Conservation (phyloP, 192 early-diverging fungal genomes). For the Entrophospora sp. region DNA sequence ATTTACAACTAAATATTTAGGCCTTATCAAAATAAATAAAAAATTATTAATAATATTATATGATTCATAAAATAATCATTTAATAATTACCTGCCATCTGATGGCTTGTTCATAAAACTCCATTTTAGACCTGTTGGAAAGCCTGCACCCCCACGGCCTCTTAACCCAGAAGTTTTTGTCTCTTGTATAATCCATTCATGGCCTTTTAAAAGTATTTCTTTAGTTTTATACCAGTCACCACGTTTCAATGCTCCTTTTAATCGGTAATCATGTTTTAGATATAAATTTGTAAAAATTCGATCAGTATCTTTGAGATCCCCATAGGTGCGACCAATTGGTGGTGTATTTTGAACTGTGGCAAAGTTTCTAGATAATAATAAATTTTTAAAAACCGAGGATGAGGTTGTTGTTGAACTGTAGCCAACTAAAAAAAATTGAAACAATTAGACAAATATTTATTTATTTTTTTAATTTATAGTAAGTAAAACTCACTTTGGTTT, state of each 20-base stretch:
- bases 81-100: slow-evolving; percentile 53
- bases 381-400: too few relatives aligned
- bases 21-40: slow-evolving; percentile 31
- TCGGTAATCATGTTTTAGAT: slow-evolving; percentile 83
- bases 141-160: slow-evolving; percentile 94
- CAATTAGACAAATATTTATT: too few relatives aligned
- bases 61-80: neutral
- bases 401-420: too few relatives aligned
- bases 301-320: slow-evolving; percentile 81
- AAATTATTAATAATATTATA: neutral
- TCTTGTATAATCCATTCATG: slow-evolving; percentile 96
- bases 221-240: slow-evolving; percentile 99
- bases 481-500: too few relatives aligned
- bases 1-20: slow-evolving; percentile 94
- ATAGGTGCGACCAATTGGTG: slow-evolving; percentile 40
- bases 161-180: slow-evolving; percentile 89
- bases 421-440: too few relatives aligned
- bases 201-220: slow-evolving; percentile 94
- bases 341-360: slow-evolving; percentile 18
- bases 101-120: slow-evolving; percentile 98
- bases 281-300: slow-evolving; percentile 98
- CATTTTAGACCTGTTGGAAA: slow-evolving; percentile 98
- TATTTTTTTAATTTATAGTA: too few relatives aligned
- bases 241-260: slow-evolving; percentile 87
- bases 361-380: neutral